phyloP scores from a whole-genome alignment of 2,329 filamentous ascomycete genomes.

The Cordyceps tenuipes region DNA sequence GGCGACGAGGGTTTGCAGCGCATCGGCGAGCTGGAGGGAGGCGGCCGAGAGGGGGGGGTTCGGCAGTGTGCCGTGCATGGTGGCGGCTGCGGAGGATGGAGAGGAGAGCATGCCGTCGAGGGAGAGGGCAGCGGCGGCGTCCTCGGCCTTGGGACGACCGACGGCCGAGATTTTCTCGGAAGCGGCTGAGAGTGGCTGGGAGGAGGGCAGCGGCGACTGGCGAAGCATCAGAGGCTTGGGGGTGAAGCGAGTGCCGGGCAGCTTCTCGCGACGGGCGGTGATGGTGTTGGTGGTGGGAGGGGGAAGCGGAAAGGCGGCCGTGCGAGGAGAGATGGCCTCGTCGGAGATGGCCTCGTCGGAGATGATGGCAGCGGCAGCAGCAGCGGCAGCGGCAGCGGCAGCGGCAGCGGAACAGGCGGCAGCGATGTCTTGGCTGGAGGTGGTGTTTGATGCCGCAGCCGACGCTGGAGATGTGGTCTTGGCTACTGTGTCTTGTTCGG shows the following conservation, averaged over 20 bases:
- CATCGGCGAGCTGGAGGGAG: constrained; percentile 56
- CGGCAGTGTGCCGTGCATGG: constrained; percentile 21
- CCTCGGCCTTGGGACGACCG: constrained; percentile 37
- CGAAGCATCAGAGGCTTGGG: constrained; percentile 6
- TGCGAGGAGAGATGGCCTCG: background rate
- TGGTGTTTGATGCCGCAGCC: constrained; percentile 1
- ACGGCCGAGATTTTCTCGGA: constrained; percentile 39
- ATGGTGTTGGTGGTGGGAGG: constrained; percentile 54
- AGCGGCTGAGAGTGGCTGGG: background rate
- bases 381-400: no score
- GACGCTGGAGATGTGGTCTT: constrained; percentile 1
- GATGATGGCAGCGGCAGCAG: no score
- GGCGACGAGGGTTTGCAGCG: constrained; percentile 44
- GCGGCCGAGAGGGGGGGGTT: constrained; percentile 36
- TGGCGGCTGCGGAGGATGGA: constrained; percentile 27
- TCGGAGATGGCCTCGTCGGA: no score
- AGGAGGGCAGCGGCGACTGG: background rate
- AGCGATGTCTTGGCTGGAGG: constrained; percentile 10
- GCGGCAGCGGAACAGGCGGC: no score
- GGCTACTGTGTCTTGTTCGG: background rate
- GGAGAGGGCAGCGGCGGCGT: constrained; percentile 52
- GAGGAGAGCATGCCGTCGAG: constrained; percentile 50
- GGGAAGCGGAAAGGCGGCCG: background rate
- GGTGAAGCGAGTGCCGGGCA: background rate
- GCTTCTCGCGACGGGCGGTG: constrained; percentile 39